These are phyloP conservation scores for Zygoascus ofunaensis DNA, from an alignment of 805 yeast species.

Conservation along the genomic window DNA sequence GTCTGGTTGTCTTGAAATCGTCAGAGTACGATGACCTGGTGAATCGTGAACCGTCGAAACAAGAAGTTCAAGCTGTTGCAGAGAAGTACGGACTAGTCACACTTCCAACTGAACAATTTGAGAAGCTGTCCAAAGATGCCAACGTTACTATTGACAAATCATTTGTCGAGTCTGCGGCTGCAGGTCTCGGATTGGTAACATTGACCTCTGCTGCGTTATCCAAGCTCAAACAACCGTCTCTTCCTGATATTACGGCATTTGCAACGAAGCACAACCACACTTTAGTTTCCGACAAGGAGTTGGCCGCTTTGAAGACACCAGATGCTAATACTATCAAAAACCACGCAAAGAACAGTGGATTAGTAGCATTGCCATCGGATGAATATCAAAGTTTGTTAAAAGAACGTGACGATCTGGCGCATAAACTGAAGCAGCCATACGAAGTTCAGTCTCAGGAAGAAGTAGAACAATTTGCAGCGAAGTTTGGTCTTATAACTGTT, in stretches of 20 bases:
- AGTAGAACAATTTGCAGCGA: slow-evolving; percentile 17
- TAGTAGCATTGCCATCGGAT: slow-evolving; percentile 18
- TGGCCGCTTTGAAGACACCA: slow-evolving; percentile 6
- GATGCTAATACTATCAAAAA: slow-evolving; percentile 1
- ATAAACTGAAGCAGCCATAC: slow-evolving; percentile 7
- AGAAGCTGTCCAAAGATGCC: slow-evolving; percentile 20
- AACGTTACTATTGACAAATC: slow-evolving; percentile 16
- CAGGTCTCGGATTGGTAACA: slow-evolving; percentile 18
- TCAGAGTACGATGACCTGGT: slow-evolving; percentile 23
- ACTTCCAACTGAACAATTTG: slow-evolving; percentile 19
- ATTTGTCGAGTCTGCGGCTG: slow-evolving; percentile 20
- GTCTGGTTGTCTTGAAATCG: slow-evolving; percentile 26
- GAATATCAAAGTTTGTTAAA: slow-evolving; percentile 13
- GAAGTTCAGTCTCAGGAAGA: slow-evolving; percentile 10
- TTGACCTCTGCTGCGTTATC: slow-evolving; percentile 12
- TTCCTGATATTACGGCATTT: slow-evolving; percentile 23
- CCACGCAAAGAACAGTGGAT: slow-evolving; percentile 17
- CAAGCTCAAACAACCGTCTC: slow-evolving; percentile 11
- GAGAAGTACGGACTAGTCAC: slow-evolving; percentile 18
- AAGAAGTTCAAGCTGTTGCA: slow-evolving; percentile 17
- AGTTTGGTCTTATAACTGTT: slow-evolving; percentile 23
- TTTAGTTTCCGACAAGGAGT: slow-evolving; percentile 17
- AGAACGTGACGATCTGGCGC: neutral
- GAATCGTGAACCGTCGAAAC: slow-evolving; percentile 7
- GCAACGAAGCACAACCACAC: slow-evolving; percentile 22